Conservation (phyloP, 2,329 filamentous ascomycete genomes). For the Claviceps pazoutovae region DNA sequence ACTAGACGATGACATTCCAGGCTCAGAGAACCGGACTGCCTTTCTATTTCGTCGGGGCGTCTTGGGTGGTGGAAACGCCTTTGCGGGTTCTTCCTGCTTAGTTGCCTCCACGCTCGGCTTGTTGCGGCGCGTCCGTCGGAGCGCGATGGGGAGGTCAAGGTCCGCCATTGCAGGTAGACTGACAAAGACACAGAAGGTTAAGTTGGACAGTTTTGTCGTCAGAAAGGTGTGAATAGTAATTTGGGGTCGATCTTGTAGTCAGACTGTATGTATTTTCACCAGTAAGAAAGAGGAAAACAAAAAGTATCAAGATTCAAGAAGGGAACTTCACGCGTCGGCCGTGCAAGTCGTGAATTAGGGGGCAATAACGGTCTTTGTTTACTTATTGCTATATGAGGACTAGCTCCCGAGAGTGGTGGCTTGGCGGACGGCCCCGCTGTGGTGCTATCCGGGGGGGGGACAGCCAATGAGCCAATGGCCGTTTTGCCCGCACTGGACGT, state of each 20-base stretch:
- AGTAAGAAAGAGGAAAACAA: too few relatives aligned
- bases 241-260: too few relatives aligned
- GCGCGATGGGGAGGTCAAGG: conserved; percentile 37
- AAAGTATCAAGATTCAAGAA: too few relatives aligned
- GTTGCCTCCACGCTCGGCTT: conserved; percentile 16
- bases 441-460: too few relatives aligned
- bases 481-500: too few relatives aligned
- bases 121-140: conserved; percentile 38
- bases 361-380: conserved; percentile 24
- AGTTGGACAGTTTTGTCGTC: too few relatives aligned
- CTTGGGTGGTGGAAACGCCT: conserved; percentile 8
- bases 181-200: too few relatives aligned
- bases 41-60: conserved; percentile 26
- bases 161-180: conserved; percentile 18
- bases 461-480: too few relatives aligned
- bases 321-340: not conserved
- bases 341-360: not conserved
- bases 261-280: too few relatives aligned
- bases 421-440: conserved; percentile 10
- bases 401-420: conserved; percentile 17
- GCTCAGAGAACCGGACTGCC: conserved; percentile 46
- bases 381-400: conserved; percentile 26
- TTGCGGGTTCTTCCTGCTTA: conserved; percentile 9
- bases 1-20: conserved; percentile 31
- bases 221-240: too few relatives aligned